Base-by-base conservation (phyloP, 495 filamentous ascomycete species). In the Xylaria bambusicola region DNA sequence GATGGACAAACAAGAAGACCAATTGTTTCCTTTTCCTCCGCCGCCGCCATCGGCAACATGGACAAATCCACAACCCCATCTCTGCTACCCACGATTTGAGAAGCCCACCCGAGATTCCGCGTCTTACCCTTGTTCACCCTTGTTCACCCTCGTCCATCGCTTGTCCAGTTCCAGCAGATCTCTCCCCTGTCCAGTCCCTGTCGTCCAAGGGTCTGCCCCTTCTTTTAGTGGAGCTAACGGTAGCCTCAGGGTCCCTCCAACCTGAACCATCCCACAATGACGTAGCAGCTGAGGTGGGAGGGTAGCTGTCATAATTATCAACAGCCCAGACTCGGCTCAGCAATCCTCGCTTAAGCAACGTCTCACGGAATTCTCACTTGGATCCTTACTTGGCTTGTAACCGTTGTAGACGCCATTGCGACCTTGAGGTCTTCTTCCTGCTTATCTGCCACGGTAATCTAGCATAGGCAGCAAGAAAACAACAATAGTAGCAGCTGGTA, bases 161-260 rank as follows among this genome's bases (percentile, higher is more conserved):
- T n/a, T n/a, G n/a, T n/a, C n/a, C n/a, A n/a, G n/a, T n/a, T n/a
- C n/a, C n/a, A n/a, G n/a, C n/a, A 17, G 20, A 12, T 31, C 26
- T 31, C 8, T 15, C 38, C 24, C 20, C 35, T n/a, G n/a, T n/a
- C n/a, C n/a, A n/a, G n/a, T n/a, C 23, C 36, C 36, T 38, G 36
- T 13, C n/a, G 20, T 53, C 15, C 38, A 54, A 54, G 52, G 52
- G 52, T 54, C 52, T 36, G 29, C 38, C 52, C 38, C 52, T 54
- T 54, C 6, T 38, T 38, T 38, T 38, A 38, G 36, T 38, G 36
- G 36, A 38, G 3, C 17, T 44, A 13, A 44, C 50, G 26, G 21
- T 44, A 54, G 52, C 24, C 52, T 54, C 52, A 54, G 52, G 52
- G 52, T 54, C 52, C 52, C 42, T 42, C 52, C 38, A 54, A 33